Base-by-base conservation (phyloP, 2,329 filamentous ascomycete species). In the Anthostomella pinea region DNA sequence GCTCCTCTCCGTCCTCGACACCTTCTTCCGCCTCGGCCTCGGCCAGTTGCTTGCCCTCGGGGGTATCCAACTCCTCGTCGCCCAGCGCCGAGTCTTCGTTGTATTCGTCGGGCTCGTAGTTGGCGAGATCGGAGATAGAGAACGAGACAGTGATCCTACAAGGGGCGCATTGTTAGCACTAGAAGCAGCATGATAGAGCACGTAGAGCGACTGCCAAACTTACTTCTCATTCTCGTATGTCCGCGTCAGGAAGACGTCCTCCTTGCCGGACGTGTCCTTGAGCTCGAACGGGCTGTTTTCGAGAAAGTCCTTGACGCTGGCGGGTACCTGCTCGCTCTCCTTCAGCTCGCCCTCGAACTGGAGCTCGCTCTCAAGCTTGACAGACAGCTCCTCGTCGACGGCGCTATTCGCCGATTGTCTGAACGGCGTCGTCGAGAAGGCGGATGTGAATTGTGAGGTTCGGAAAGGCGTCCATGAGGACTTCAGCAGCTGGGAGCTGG, bases 181-280 rank as follows among this genome's bases (percentile, higher is more conserved):
- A 6, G 23, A 14, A 16, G 8, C 10, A 21, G 18, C 6, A 30
- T 30, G 25, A 29, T 5, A 31, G 41, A 57, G 40, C 50, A 34
- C 13, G 32, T n/a, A n/a, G 11, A 23, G 16, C 8, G 16, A 9
- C 25, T 23, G 14, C 8, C n/a, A 13, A 32, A 65, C 81, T 66
- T 67, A 93, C 88, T 83, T 87, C 73, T 98, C 93, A 46, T 95
- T 83, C 56, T 85, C 86, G 58, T 87, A 91, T 48, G 78, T 83
- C 58, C 90, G 85, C 43, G 81, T 85, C 50, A 98, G 75, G 57
- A 85, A 75, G 51, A 98, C 86, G 53, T 95, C 88, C 69, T 97
- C 87, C 64, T 88, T 78, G 45, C 93, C 93, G 18, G 83, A 74
- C 20, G 75, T 79, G 65, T 98, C 93, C 57, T 87, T 73, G 44